A percentile compares a stretch with the other conserved stretches of the same genome.
These are phyloP conservation scores for Hericium rajendrae DNA, from an alignment of 768 basidiomycete species.

Conservation along the genomic window DNA sequence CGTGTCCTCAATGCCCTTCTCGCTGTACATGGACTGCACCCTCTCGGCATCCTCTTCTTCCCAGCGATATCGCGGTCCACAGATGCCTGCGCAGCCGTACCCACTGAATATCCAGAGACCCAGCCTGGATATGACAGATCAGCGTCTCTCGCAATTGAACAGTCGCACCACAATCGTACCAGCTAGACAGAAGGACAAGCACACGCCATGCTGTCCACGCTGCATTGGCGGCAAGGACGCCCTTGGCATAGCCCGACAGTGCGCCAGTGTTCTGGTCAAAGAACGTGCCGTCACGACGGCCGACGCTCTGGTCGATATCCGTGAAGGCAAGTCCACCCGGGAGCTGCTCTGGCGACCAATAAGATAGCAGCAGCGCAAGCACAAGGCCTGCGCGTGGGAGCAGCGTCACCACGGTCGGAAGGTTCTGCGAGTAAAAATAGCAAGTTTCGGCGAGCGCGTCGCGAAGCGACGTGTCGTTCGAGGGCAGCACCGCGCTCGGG, in stretches of 20 bases:
- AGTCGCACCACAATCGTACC: slow-evolving; percentile 33
- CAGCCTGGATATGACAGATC: slow-evolving; percentile 33
- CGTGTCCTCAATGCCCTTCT: slow-evolving; percentile 29
- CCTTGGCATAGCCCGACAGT: slow-evolving; percentile 68
- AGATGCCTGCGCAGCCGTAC: slow-evolving; percentile 70
- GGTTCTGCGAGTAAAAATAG: slow-evolving; percentile 77
- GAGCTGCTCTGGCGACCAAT: slow-evolving; percentile 34
- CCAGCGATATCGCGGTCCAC: slow-evolving; percentile 78
- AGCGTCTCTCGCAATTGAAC: no score
- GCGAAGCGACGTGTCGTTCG: slow-evolving; percentile 21
- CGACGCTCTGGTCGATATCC: slow-evolving; percentile 32
- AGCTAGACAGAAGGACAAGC: slow-evolving; percentile 58
- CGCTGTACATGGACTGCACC: slow-evolving; percentile 39
- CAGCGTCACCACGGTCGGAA: slow-evolving; percentile 72
- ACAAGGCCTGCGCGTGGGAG: slow-evolving; percentile 74
- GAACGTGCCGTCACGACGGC: slow-evolving; percentile 61
- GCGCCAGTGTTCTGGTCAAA: slow-evolving; percentile 56
- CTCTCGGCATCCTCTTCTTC: slow-evolving; percentile 72
- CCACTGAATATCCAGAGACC: slow-evolving; percentile 75
- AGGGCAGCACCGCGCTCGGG: slow-evolving; percentile 24
- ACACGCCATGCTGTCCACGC: slow-evolving; percentile 74
- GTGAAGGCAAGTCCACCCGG: slow-evolving; percentile 36
- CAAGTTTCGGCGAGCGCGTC: slow-evolving; percentile 75
- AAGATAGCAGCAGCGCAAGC: slow-evolving; percentile 62
- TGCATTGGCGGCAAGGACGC: slow-evolving; percentile 69